These are phyloP conservation scores for Rhipidocladum racemiflorum DNA, from an alignment of 176 grass and related monocot genomes.

Conservation along the genomic window DNA sequence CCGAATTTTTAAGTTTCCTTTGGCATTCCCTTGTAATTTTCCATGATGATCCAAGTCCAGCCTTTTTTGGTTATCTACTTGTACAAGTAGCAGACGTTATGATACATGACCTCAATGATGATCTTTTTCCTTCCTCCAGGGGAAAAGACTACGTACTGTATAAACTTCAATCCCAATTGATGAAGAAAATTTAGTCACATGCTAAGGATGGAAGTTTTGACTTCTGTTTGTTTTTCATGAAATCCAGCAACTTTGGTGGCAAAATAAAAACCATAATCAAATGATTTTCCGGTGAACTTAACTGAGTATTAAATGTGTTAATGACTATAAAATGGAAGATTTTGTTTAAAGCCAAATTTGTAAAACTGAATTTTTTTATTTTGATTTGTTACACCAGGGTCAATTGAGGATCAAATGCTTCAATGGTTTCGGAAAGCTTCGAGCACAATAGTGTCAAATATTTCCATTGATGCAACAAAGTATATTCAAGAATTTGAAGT, in stretches of 20 bases:
- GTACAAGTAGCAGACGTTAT: neutral
- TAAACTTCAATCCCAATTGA: neutral
- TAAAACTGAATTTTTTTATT: conserved; percentile 24
- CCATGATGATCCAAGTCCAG: neutral
- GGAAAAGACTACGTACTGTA: neutral
- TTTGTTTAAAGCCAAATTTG: conserved; percentile 13
- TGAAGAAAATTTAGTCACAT: neutral
- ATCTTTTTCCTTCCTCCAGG: neutral
- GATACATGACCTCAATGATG: neutral
- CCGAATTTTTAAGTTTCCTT: neutral
- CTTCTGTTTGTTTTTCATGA: conserved; percentile 8
- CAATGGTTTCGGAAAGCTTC: conserved; percentile 80
- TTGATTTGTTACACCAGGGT: conserved; percentile 48
- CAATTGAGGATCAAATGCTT: conserved; percentile 54
- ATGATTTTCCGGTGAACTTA: neutral
- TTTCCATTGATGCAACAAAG: conserved; percentile 65
- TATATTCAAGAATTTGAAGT: conserved; percentile 76
- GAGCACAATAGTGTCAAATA: conserved; percentile 54
- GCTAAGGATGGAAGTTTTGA: neutral
- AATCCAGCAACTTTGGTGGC: neutral
- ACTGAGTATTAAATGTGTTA: conserved; percentile 12
- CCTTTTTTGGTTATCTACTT: neutral
- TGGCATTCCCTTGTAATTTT: neutral
- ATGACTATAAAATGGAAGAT: neutral
- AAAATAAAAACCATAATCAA: neutral